Base-by-base conservation (phyloP, 768 basidiomycete genomes). In the Zangia roseola region DNA sequence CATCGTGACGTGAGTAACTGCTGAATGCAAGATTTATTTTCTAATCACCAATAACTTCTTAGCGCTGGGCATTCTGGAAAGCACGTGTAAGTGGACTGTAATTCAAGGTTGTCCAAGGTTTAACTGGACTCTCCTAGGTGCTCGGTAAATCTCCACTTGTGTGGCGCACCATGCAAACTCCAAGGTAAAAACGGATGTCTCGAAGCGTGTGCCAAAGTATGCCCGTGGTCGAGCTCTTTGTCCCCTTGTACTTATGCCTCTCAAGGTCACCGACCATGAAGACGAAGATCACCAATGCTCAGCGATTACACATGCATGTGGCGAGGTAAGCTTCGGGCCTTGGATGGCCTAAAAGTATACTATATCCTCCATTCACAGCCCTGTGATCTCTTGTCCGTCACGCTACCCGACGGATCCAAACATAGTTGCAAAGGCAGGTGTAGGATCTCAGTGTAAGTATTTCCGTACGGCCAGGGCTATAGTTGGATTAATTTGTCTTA, bases 41-140 rank as follows among this genome's bases (percentile, higher is more conserved):
- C n/a, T n/a, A n/a, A 6, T 45, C 5, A 46, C n/a, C 23, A 25
- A 39, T 33, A n/a, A 23, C 12, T 42, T 24, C 10, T 3, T 40
- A 83, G 81, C 3, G 82, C 81, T 40, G 82, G 82, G 0, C 83
- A 83, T 58, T 57, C 72, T 33, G 79, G 77, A 16, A 67, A 67
- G 10, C 82, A 83, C 49, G 66, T 82, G 82, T 83, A 58, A 53
- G 78, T 53, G 16, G 42, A 71, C 49, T 10, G n/a, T n/a, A n/a
- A n/a, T n/a, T n/a, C n/a, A n/a, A n/a, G n/a, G n/a, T 23, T 43
- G 43, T 21, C 2, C 10, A 6, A 7, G 30, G 5, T 13, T 8
- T 21, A 6, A 30, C 9, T 45, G n/a, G n/a, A n/a, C 28, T 35
- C 25, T 5, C 40, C 30, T 33, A 85, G 83, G 33, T 85, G 83